Evolutionary conservation across 495 filamentous ascomycete species (phyloP), one percentile per base, ranked within the genome.

Genomic region (Endocarpon pusillum): DNA sequence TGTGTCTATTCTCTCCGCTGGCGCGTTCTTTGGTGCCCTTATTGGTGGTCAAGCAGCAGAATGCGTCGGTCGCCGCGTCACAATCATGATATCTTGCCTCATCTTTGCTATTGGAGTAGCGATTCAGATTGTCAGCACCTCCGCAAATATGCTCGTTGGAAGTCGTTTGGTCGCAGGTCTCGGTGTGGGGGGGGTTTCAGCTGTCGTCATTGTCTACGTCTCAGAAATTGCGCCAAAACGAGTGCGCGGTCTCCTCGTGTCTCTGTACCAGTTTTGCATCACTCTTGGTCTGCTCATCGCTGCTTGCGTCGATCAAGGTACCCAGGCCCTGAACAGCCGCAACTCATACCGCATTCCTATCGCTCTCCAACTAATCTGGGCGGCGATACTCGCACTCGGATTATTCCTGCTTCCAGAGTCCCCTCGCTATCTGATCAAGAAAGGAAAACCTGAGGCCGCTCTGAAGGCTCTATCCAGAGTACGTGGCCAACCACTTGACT

Each of bases 21-120:
- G 85, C 37, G 93, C 85, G 6, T 91, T 92, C 62, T 81, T 91
- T 44, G 85, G 75, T 45, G 75, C 84, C 27, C 60, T 93, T 6
- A 47, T 53, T 11, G 80, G 81, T 11, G 76, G 76, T 2, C 61
- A 75, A 9, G 47, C 81, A 10, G 81, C 72, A 21, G 84, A 93
- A 49, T 55, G 58, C 30, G 58, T 87, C 18, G 84, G 84, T 43
- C 77, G 84, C 45, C 71, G 79, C 15, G 47, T 67, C 19, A 79
- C 62, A 19, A 68, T 93, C 42, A 75, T 89, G 38, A 37, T 59
- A 12, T 35, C 43, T 3, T 67, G 58, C 19, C 40, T 61, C 19
- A 66, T 91, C 32, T 91, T 91, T 57, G 71, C 64, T 39, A 45
- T 89, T 27, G 84, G 84, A 45, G 82, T 89, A 22, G 68, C 78